Base-by-base conservation (phyloP, 371 early-diverging fungal genomes). In the Lichtheimia hyalospora region DNA sequence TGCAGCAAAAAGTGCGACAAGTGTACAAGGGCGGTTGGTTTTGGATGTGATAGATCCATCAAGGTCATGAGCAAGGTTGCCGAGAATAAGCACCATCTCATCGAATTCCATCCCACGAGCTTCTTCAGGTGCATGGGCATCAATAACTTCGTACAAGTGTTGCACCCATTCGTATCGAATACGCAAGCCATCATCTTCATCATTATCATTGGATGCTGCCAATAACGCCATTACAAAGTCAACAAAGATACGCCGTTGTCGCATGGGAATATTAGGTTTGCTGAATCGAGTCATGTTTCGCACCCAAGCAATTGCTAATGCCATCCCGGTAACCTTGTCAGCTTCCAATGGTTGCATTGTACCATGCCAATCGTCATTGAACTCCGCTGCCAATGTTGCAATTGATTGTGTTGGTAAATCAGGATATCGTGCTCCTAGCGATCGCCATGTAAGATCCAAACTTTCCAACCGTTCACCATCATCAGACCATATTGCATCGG, bases 401-500 rank as follows among this genome's bases (percentile, higher is more conserved):
- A 53, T 43, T 34, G 42, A 48, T 1, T 58, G 50, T 1, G 23
- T 40, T 7, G 48, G 18, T 12, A 58, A 39, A 21, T 41, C 41
- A 3, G 40, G 13, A 21, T 40, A n/a, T 4, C 34, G 4, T 21
- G 21, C 40, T 7, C 18, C 21, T 12, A 58, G 18, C 1, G 40
- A 27, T 4, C 21, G 16, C 49, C 49, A 39, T n/a, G 50, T 18
- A 14, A 8, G 50, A 24, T 58, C 28, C 15, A 53, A 39, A 25
- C 42, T 44, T 18, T 53, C 13, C 28, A 18, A 39, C 2, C 48
- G 52, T 41, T 50, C 41, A 0, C 27, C 40, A 3, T n/a, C 24
- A 16, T 55, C 56, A 25, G 50, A 12, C 62, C 62, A 62, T 2
- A 62, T 6, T 4, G 5, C 42, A 3, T 51, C 62, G 4, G 49